Evolutionary conservation across 805 yeast species (phyloP), one percentile per base, ranked within the genome.

Genomic region (Helenozyma baotianmanensis): DNA sequence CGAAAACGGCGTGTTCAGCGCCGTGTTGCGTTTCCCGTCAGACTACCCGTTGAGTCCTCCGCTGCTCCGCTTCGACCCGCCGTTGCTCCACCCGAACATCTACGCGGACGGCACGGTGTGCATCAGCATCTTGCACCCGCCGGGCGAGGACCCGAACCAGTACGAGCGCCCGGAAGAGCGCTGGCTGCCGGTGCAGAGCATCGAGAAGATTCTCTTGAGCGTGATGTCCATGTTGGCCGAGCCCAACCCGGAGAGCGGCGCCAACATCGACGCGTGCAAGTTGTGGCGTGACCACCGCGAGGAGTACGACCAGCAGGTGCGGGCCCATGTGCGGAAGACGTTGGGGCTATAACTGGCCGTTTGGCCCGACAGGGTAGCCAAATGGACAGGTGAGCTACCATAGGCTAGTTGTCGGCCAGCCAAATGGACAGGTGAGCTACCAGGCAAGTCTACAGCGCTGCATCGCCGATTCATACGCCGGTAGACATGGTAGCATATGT

Each of bases 151-250:
- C 58, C 97, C 98, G 14, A 77, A 88, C 56, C 88, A 82, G 72
- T 92, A 92, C 61, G 98, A 92, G 58, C 62, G 85, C 19, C 95
- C 97, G 0, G 94, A 89, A 48, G 98, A 92, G 62, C 69, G 98
- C 45, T 92, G 98, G 98, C 84, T 95, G 6, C 98, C 98, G 0
- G 89, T 92, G 19, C 98, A 92, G 58, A 84, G 95, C 54, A 89
- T 92, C n/a, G 98, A 92, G 62, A 92, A 92, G 72, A 92, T 92
- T 40, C 66, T 92, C 40, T 62, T 92, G 38, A 82, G 95, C 58
- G 97, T 92, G 14, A 78, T 89, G 72, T 84, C 95, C 51, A 89
- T 92, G 97, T 70, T 92, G 40, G 95, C 97, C 16, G 96, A 92
- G 59, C 97, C 98, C 3, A 92, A 92, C 53, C 82, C 85, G 21